Conservation (phyloP, 805 yeast genomes). For the Kazachstania bromeliacearum region DNA sequence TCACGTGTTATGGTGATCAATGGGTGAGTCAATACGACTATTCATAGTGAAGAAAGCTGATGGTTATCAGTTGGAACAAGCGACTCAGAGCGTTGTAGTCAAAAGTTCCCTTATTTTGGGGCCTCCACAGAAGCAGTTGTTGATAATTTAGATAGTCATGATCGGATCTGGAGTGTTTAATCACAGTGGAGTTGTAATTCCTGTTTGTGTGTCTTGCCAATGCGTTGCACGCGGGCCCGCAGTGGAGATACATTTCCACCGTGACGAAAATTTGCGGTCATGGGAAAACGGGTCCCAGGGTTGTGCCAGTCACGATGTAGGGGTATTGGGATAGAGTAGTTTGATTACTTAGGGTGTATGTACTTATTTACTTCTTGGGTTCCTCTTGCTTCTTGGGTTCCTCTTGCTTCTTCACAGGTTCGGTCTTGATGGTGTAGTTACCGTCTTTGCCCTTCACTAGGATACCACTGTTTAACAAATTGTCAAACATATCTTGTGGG, state of each 20-base stretch:
- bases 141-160: neutral
- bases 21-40: neutral
- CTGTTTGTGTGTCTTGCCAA: neutral
- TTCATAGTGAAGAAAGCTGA: neutral
- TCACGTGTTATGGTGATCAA: neutral
- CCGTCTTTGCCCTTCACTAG: conserved; percentile 54
- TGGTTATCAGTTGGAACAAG: too few species aligned
- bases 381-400: neutral
- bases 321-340: too few species aligned
- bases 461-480: conserved; percentile 56
- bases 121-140: neutral
- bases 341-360: too few species aligned
- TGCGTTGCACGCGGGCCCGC: neutral
- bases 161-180: neutral
- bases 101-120: neutral
- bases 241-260: conserved; percentile 3
- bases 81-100: too few species aligned
- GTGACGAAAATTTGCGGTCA: too few species aligned
- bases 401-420: neutral
- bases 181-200: conserved; percentile 2
- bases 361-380: neutral
- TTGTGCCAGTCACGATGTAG: too few species aligned
- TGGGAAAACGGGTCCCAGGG: too few species aligned
- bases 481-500: conserved; percentile 85
- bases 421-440: conserved; percentile 32